Conservation (phyloP, 1,284 basidiomycete genomes). For the Apiotrichum domesticum region DNA sequence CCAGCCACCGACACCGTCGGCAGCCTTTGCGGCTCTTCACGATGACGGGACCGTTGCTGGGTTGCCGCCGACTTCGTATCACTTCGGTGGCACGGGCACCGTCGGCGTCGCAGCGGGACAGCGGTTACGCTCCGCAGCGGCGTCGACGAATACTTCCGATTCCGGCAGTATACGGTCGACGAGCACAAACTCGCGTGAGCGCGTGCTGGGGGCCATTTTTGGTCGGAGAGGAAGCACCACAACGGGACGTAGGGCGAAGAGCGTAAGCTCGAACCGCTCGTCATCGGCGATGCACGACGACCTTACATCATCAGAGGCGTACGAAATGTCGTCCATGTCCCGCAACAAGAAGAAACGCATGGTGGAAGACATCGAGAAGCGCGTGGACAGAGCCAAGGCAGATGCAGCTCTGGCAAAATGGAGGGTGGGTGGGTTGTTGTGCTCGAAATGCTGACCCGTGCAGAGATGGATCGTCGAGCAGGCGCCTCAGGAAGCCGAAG, state of each 20-base stretch:
- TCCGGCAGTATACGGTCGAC: background rate
- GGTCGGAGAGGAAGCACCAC: slow-evolving; percentile 4
- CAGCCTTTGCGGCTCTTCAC: background rate
- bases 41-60: background rate
- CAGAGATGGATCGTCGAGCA: slow-evolving; percentile 41
- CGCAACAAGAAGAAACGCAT: slow-evolving; percentile 8
- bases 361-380: slow-evolving; percentile 10
- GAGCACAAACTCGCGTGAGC: slow-evolving; percentile 1
- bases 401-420: slow-evolving; percentile 39
- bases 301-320: background rate
- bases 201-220: slow-evolving; percentile 5
- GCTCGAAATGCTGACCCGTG: slow-evolving; percentile 2
- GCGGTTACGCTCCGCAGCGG: background rate
- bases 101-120: background rate
- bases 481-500: slow-evolving; percentile 10
- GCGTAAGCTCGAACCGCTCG: slow-evolving; percentile 4
- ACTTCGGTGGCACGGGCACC: background rate
- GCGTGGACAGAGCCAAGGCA: slow-evolving; percentile 22
- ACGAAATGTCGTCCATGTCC: slow-evolving; percentile 13
- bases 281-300: slow-evolving; percentile 4
- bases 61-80: background rate
- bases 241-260: slow-evolving; percentile 1
- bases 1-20: background rate
- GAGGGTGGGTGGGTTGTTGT: slow-evolving; percentile 26
- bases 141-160: background rate